These are phyloP conservation scores for Fusarium multiceps DNA, from an alignment of 2,329 filamentous ascomycete genomes.

Conservation along the genomic window DNA sequence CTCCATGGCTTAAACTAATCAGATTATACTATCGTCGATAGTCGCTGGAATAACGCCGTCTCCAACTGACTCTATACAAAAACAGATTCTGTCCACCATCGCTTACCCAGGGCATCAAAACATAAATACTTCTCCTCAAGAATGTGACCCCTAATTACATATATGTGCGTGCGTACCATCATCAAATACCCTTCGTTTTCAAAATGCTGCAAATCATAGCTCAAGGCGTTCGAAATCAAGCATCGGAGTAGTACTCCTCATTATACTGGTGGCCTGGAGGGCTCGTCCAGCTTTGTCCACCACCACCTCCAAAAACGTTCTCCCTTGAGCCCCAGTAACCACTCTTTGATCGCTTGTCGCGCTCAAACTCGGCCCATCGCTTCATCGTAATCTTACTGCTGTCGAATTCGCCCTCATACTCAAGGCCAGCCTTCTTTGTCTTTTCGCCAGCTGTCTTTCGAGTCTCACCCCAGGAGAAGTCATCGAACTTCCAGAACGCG, in stretches of 20 bases:
- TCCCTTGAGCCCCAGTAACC: slow-evolving; percentile 66
- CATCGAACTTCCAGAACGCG: slow-evolving; percentile 99
- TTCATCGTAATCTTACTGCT: slow-evolving; percentile 99
- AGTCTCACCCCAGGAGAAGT: slow-evolving; percentile 99
- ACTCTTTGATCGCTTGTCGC: slow-evolving; percentile 64
- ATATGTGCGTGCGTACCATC: slow-evolving; percentile 39
- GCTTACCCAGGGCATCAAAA: slow-evolving; percentile 31
- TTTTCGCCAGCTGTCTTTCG: slow-evolving; percentile 93
- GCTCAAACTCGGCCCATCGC: slow-evolving; percentile 96
- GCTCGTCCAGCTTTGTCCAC: slow-evolving; percentile 56
- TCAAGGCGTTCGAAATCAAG: slow-evolving; percentile 47
- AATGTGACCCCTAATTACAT: slow-evolving; percentile 43
- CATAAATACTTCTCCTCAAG: slow-evolving; percentile 29
- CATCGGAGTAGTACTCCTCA: slow-evolving; percentile 68
- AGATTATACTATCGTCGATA: slow-evolving; percentile 38
- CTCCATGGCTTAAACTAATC: neutral
- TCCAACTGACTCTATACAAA: slow-evolving; percentile 43
- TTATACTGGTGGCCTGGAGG: slow-evolving; percentile 60
- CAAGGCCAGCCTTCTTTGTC: slow-evolving; percentile 85
- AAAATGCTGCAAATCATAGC: slow-evolving; percentile 31
- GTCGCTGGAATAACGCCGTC: slow-evolving; percentile 37
- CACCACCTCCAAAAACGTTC: slow-evolving; percentile 57
- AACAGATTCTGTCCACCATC: slow-evolving; percentile 23
- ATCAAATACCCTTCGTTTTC: slow-evolving; percentile 37
- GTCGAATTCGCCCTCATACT: slow-evolving; percentile 95